Base-by-base conservation (phyloP, 2,329 filamentous ascomycete species). In the Macrophomina pseudophaseolina region DNA sequence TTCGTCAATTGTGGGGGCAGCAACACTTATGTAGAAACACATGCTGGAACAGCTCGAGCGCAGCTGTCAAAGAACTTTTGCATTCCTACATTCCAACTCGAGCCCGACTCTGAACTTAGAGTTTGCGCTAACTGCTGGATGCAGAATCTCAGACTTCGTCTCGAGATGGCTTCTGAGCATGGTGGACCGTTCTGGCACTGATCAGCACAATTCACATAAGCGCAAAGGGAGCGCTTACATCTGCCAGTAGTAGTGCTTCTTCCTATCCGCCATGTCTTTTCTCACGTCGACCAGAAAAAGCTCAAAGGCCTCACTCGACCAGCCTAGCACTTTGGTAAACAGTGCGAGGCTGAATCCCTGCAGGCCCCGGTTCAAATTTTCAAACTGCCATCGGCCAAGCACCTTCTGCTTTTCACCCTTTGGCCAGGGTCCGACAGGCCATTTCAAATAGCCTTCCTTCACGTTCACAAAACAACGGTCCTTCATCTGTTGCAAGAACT, bases 401-500 rank as follows among this genome's bases (percentile, higher is more conserved):
- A 56, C 33, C 54, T 69, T 69, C 18, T 66, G 64, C 49, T 54
- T 66, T 32, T 40, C 16, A 28, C 71, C 69, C 49, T 68, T 70
- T 32, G 71, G 64, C 70, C 70, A 72, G n/a, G 70, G 6, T 8
- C 48, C 48, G 23, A 66, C 56, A 6, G 75, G 74, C 75, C 75
- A 77, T 56, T 77, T 76, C 68, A 72, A 71, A 2, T 66, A 68
- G 60, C 75, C 74, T n/a, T 72, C 48, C 8, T 73, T 71, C 40
- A 77, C 66, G 16, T 74, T 70, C 0, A 69, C 68, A 60, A 77
- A 77, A 12, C 75, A 74, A 1, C 70, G 69, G 0, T 70, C 72
- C 62, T 69, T 69, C 69, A 78, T 73, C 69, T 75, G 74, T 44
- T 74, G 74, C 42, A 75, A 75, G 51, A 82, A 74, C 53, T 76